phyloP scores from a whole-genome alignment of 1,139 yeast genomes.

The Zygotorulaspora mrakii region DNA sequence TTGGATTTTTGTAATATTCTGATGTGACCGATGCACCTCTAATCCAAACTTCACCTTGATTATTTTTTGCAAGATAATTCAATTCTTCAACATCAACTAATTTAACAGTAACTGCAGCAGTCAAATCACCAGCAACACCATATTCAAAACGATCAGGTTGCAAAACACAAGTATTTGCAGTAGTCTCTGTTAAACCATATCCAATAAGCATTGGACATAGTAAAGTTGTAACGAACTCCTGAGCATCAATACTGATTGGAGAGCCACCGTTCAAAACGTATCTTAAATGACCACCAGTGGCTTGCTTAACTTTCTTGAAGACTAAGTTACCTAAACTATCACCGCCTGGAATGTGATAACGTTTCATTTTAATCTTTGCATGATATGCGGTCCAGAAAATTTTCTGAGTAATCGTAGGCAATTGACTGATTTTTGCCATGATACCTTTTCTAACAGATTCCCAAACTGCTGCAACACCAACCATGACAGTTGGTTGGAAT shows the following conservation, averaged over 20 bases:
- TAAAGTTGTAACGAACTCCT: conserved; percentile 68
- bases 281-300: conserved; percentile 89
- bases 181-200: conserved; percentile 95
- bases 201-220: conserved; percentile 91
- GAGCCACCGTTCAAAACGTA: conserved; percentile 89
- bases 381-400: conserved; percentile 86
- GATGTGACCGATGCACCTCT: conserved; percentile 68
- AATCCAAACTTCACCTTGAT: conserved; percentile 89
- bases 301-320: conserved; percentile 85
- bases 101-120: conserved; percentile 82
- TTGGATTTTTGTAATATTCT: conserved; percentile 78
- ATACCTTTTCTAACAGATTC: conserved; percentile 94
- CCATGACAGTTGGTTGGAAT: conserved; percentile 90
- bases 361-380: conserved; percentile 60
- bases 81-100: conserved; percentile 89
- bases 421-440: conserved; percentile 63
- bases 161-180: conserved; percentile 77
- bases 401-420: conserved; percentile 67
- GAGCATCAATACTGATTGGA: conserved; percentile 83
- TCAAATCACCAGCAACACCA: conserved; percentile 78
- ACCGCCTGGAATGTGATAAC: conserved; percentile 71
- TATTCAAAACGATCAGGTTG: conserved; percentile 62
- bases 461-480: conserved; percentile 99
- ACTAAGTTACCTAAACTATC: conserved; percentile 60
- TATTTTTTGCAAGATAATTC: conserved; percentile 84